A percentile compares a stretch with the other conserved stretches of the same genome.
Conservation (phyloP, 208 protist genomes). For the Acanthamoeba royreba region DNA sequence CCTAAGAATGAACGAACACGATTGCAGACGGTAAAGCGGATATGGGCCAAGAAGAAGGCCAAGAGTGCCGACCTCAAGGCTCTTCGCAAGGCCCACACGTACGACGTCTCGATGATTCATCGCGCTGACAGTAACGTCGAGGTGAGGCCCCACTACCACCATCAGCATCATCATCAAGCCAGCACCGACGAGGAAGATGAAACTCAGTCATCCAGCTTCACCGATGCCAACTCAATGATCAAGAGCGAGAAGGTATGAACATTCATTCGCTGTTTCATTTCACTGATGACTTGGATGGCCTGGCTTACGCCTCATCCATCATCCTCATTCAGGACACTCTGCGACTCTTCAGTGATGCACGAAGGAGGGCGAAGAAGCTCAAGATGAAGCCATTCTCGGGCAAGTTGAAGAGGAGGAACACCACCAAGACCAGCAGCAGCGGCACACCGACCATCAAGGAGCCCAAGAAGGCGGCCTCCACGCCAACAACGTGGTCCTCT, state of each 20-base stretch:
- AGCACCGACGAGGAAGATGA: background rate
- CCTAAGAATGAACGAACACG: too few relatives aligned
- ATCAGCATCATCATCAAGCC: background rate
- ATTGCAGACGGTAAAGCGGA: background rate
- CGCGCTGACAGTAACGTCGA: background rate
- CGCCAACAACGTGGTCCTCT: background rate
- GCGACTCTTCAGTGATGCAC: background rate
- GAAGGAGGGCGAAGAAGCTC: background rate
- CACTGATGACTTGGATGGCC: too few relatives aligned
- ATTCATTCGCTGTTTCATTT: too few relatives aligned
- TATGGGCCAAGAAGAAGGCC: background rate
- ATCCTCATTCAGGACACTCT: background rate
- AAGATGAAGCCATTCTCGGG: conserved; percentile 1
- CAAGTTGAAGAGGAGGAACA: background rate
- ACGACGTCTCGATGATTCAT: background rate
- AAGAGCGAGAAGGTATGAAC: background rate
- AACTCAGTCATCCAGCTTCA: background rate
- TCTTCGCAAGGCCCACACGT: background rate
- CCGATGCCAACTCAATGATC: background rate
- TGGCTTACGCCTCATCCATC: too few relatives aligned
- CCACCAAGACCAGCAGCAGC: background rate
- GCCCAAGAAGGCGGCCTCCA: background rate
- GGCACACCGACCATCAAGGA: background rate
- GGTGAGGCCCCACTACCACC: background rate
- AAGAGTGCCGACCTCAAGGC: background rate